A percentile compares a stretch with the other conserved stretches of the same genome.
phyloP scores from a whole-genome alignment of 257 asterid species.

The Jaltomata sinuosa region DNA sequence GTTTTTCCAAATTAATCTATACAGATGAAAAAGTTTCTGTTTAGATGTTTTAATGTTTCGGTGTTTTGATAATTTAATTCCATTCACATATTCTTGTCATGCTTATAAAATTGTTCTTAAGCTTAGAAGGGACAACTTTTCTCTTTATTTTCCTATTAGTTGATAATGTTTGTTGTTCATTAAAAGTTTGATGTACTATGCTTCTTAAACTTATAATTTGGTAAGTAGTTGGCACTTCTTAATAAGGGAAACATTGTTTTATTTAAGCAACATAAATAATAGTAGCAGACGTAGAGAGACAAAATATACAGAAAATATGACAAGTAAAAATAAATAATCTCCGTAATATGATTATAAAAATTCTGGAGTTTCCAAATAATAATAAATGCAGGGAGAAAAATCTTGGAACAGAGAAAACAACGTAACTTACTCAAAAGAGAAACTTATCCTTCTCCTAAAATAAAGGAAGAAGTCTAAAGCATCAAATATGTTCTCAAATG shows the following conservation, averaged over 20 bases:
- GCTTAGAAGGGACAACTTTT: neutral
- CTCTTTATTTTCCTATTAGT: neutral
- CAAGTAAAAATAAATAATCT: neutral
- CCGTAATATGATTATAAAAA: neutral
- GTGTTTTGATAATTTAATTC: neutral
- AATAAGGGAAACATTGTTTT: neutral
- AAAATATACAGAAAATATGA: neutral
- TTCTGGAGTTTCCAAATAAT: neutral
- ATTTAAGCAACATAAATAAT: neutral
- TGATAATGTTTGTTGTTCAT: neutral
- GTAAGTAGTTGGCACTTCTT: neutral
- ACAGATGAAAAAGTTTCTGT: neutral
- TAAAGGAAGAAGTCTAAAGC: neutral
- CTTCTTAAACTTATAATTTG: neutral
- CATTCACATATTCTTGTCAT: neutral
- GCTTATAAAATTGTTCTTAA: neutral
- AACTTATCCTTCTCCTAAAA: neutral
- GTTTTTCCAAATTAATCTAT: neutral
- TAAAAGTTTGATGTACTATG: neutral
- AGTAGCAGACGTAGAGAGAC: neutral
- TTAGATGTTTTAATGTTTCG: neutral
- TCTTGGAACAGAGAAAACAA: neutral
- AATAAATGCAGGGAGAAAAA: neutral
- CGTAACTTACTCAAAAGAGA: neutral
- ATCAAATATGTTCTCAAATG: neutral